A percentile compares a stretch with the other conserved stretches of the same genome.
Conservation (phyloP, 805 yeast species). For the Millerozyma acaciae region DNA sequence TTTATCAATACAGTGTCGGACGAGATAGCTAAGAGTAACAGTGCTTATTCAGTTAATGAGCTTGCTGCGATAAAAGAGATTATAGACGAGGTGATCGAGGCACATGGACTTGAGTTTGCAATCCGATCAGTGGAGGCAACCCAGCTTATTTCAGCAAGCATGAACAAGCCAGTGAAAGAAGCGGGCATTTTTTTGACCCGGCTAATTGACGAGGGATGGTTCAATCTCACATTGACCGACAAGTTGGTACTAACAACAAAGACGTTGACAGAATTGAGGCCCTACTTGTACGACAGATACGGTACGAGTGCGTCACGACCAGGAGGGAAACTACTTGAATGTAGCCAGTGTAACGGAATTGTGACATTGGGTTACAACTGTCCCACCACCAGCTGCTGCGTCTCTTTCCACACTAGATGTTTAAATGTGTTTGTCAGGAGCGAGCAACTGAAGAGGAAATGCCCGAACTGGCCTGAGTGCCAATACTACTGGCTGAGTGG, state of each 20-base stretch:
- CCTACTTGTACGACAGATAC: constrained; percentile 40
- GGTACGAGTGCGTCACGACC: constrained; percentile 25
- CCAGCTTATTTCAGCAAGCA: constrained; percentile 21
- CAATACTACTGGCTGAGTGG: constrained; percentile 17
- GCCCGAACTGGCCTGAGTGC: constrained; percentile 17
- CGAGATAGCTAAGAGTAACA: constrained; percentile 38
- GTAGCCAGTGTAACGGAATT: constrained; percentile 50
- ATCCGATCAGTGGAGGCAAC: constrained; percentile 34
- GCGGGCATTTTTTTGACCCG: constrained; percentile 35
- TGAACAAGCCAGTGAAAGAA: constrained; percentile 30
- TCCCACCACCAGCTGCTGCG: constrained; percentile 25
- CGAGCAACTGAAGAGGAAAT: neutral
- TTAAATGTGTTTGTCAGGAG: constrained; percentile 31
- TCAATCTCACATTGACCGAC: constrained; percentile 29
- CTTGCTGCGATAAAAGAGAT: constrained; percentile 40
- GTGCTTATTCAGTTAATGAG: constrained; percentile 32
- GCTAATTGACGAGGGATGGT: constrained; percentile 53
- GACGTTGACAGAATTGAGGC: constrained; percentile 45
- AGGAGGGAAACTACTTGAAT: constrained; percentile 38
- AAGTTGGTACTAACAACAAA: constrained; percentile 37
- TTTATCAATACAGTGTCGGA: constrained; percentile 41
- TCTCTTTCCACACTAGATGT: constrained; percentile 50
- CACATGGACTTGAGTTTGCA: constrained; percentile 30
- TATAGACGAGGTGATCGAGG: constrained; percentile 45
- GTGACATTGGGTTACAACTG: constrained; percentile 52